These are phyloP conservation scores for Liriodendron chinense DNA, from an alignment of 164 flowering plant genomes.

Conservation along the genomic window DNA sequence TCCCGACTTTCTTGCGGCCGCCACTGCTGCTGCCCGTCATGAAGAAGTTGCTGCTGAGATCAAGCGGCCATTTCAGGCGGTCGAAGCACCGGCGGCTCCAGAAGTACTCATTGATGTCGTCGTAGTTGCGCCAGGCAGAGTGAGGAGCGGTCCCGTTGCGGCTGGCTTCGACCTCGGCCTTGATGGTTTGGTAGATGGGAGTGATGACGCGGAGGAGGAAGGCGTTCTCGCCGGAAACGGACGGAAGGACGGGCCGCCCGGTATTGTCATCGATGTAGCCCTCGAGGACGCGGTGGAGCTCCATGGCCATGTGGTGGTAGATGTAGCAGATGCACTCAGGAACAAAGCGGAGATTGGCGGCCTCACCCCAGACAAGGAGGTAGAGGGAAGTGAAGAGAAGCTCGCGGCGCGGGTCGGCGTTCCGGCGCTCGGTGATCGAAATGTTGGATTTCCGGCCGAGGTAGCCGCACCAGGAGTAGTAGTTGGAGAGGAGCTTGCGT, in stretches of 20 bases:
- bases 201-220: slow-evolving; percentile 13
- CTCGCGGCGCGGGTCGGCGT: slow-evolving; percentile 39
- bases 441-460: slow-evolving; percentile 44
- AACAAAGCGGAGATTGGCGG: slow-evolving; percentile 71
- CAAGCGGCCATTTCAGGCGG: slow-evolving; percentile 70
- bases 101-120: slow-evolving; percentile 90
- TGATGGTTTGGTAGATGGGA: slow-evolving; percentile 17
- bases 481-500: slow-evolving; percentile 54
- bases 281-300: slow-evolving; percentile 64
- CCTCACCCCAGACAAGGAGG: slow-evolving; percentile 88
- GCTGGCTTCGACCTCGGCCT: slow-evolving; percentile 60
- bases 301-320: slow-evolving; percentile 76
- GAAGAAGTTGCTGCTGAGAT: slow-evolving; percentile 45
- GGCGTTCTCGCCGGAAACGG: slow-evolving; percentile 11
- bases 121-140: slow-evolving; percentile 94
- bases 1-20: slow-evolving; percentile 48
- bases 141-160: slow-evolving; percentile 81
- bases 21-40: slow-evolving; percentile 3
- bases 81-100: slow-evolving; percentile 75
- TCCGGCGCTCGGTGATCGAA: slow-evolving; percentile 23
- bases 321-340: slow-evolving; percentile 89
- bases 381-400: slow-evolving; percentile 55
- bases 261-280: slow-evolving; percentile 63
- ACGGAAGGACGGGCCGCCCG: slow-evolving; percentile 7
- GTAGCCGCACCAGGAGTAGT: slow-evolving; percentile 80